phyloP scores from a whole-genome alignment of 768 basidiomycete species.

The Russula olivacea region DNA sequence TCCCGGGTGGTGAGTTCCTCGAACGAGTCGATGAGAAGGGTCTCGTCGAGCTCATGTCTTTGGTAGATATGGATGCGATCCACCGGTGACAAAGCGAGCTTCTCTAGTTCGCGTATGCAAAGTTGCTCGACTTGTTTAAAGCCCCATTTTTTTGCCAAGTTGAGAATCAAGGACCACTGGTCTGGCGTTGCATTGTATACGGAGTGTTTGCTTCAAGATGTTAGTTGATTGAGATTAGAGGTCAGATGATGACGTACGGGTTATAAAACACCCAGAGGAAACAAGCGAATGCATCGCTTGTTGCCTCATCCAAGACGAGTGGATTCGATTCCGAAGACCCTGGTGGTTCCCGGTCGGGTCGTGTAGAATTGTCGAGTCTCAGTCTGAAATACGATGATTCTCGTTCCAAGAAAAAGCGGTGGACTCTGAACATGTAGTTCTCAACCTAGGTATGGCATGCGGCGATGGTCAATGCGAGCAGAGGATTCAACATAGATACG shows the following conservation, averaged over 20 bases:
- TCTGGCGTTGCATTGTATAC: conserved; percentile 37
- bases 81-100: conserved; percentile 33
- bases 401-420: conserved; percentile 11
- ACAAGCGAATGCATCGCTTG: conserved; percentile 29
- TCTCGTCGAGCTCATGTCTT: conserved; percentile 31
- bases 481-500: background rate
- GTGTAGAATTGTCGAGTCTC: background rate
- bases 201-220: conserved; percentile 32
- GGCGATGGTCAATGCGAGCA: conserved; percentile 1
- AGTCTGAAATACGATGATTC: conserved; percentile 17
- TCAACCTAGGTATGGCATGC: conserved; percentile 27
- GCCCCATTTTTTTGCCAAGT: conserved; percentile 37
- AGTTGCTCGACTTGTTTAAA: conserved; percentile 38
- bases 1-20: conserved; percentile 35
- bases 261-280: conserved; percentile 36
- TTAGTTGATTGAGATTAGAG: background rate
- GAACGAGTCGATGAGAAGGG: conserved; percentile 36
- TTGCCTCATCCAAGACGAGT: conserved; percentile 29
- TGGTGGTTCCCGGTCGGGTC: conserved; percentile 27
- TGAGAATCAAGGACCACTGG: conserved; percentile 40
- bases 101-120: conserved; percentile 37
- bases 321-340: conserved; percentile 33
- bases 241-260: conserved; percentile 27
- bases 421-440: conserved; percentile 10
- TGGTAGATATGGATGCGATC: conserved; percentile 39